Evolutionary conservation across 805 yeast genomes (phyloP), one percentile per base, ranked within the genome.

Genomic region (Wickerhamiella hasegawae): DNA sequence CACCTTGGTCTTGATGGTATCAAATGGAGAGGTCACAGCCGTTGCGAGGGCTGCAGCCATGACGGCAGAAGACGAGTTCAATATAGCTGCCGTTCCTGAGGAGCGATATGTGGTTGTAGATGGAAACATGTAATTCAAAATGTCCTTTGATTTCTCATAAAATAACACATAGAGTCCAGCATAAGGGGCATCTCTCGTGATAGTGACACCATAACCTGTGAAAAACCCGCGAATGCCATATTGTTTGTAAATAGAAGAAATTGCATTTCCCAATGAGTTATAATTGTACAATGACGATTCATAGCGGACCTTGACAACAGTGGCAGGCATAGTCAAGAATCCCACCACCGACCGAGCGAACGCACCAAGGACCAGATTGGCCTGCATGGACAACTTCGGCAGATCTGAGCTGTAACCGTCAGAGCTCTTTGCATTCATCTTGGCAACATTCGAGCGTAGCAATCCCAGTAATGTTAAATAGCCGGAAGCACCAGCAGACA

Each of bases 121-220:
- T 4, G 60, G 57, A 26, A 61, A 33, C 8, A 63, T 12, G 8
- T 26, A 43, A 4, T 87, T 83, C 5, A 76, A 38, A 4, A 64
- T 28, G 8, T 62, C 63, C 50, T 84, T 84, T 36, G 74, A 64
- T 39, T 74, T 66, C 51, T 87, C 96, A 55, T 87, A 87, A 42
- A 84, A 69, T 25, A 84, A 57, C 20, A 90, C 83, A 49, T 90
- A 87, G 3, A 90, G 51, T 0, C 98, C 98, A 5, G 98, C 96
- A 54, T 90, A 81, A 0, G 98, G 98, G 18, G 94, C 92, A 57
- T 90, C 98, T 43, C 98, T 60, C 10, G 81, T 67, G 41, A 77
- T 67, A 0, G 98, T 90, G 2, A 92, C 94, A 1, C 79, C 73
- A 47, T 78, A 79, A 0, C 98, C 98, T 40, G 72, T 67, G 54